Base-by-base conservation (phyloP, 495 filamentous ascomycete genomes). In the Copromyces sp. region DNA sequence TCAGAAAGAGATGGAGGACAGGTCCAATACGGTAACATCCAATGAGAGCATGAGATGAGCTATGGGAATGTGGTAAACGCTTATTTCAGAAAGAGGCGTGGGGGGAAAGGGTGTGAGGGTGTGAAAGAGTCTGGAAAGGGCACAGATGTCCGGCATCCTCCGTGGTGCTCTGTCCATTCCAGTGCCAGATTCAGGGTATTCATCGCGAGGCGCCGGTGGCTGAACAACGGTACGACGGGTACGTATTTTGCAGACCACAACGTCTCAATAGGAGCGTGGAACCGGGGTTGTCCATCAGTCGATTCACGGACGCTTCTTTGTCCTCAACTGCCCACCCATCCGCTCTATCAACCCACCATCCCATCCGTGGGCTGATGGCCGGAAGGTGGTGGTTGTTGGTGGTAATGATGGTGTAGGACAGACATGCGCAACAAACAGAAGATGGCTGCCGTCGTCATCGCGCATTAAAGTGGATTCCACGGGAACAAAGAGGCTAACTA, bases 51-150 rank as follows among this genome's bases (percentile, higher is more conserved):
- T 75, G 69, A 32, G 40, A 74, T 80, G 72, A 80, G 75, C 74
- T 80, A 75, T 80, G 65, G 44, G 40, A 45, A 80, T 80, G 79
- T 76, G 77, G 74, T 80, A 80, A 61, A 80, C 35, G 53, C 40
- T 38, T 73, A 17, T 68, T 71, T 29, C 17, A 65, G 35, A 68
- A 68, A 41, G 24, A 35, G 53, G 16, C 72, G 72, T 78, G 77
- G 78, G 77, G 78, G 72, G 3, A 16, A 41, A 68, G 35, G 69
- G 68, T 65, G 53, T 65, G 53, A 65, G 53, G 53, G 53, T 53
- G 45, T 53, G 20, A 53, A 53, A 9, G 14, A 40, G 39, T n/a
- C 39, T 39, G 24, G 20, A 39, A 69, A 37, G 45, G 69, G 39
- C 32, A 71, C 39, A 47, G 53, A 59, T 59, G n/a, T 74, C 69